phyloP scores from a whole-genome alignment of 805 yeast genomes.

The Suhomyces sp. region DNA sequence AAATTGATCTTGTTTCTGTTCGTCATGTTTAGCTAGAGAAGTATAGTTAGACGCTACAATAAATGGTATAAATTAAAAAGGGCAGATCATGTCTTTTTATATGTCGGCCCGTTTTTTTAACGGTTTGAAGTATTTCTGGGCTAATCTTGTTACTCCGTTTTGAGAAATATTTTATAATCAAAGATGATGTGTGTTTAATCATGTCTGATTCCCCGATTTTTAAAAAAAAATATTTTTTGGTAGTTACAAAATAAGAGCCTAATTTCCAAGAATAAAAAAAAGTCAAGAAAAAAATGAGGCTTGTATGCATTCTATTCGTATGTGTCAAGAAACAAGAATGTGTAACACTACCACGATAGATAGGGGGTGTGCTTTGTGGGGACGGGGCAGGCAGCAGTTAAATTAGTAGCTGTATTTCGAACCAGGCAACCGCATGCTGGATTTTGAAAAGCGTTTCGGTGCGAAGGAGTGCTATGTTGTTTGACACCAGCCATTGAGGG shows the following conservation, averaged over 20 bases:
- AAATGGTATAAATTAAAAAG: background rate
- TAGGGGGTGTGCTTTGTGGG: background rate
- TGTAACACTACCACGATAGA: background rate
- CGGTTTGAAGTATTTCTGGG: constrained; percentile 1
- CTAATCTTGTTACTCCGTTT: constrained; percentile 3
- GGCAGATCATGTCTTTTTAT: constrained; percentile 1
- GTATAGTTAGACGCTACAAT: background rate
- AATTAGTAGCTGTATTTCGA: background rate
- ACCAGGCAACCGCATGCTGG: background rate
- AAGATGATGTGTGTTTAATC: constrained; percentile 5
- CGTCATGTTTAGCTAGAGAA: background rate
- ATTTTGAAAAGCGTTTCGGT: background rate
- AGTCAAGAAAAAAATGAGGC: background rate
- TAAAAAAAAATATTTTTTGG: background rate
- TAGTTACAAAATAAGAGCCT: background rate
- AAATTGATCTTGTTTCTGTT: constrained; percentile 26
- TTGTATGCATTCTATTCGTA: background rate
- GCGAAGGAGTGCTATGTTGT: background rate
- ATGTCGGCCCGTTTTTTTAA: background rate
- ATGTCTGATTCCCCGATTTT: constrained; percentile 4
- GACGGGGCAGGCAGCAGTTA: background rate
- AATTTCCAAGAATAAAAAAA: background rate
- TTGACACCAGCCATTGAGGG: background rate
- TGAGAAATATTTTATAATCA: constrained; percentile 1
- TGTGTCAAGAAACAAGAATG: background rate